Percentiles rank a stretch among this genome's conserved stretches.
Evolutionary conservation across 1,284 basidiomycete species (phyloP).

Genomic region (Cystobasidium pallidum): DNA sequence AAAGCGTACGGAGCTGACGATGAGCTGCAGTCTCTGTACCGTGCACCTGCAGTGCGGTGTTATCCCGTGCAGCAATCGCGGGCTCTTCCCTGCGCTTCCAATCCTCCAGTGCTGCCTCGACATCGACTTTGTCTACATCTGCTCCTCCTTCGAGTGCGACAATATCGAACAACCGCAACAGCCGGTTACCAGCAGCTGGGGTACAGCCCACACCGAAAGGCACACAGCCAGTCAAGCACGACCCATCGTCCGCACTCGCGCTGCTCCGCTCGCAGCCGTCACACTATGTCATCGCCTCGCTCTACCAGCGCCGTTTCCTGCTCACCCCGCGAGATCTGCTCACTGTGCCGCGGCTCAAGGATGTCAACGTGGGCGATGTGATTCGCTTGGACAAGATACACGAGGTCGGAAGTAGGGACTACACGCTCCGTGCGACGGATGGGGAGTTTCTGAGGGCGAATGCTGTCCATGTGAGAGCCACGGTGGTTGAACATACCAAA

Average conservation of each 20-base stretch:
- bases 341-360: constrained; percentile 83
- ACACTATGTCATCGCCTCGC: constrained; percentile 87
- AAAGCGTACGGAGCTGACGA: background rate
- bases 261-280: constrained; percentile 67
- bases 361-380: constrained; percentile 79
- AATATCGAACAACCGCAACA: background rate
- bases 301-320: constrained; percentile 84
- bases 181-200: background rate
- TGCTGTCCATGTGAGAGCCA: constrained; percentile 75
- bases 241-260: constrained; percentile 53
- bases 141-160: background rate
- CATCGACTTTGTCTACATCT: background rate
- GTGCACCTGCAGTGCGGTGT: constrained; percentile 14
- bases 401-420: constrained; percentile 93
- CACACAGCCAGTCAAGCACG: constrained; percentile 2
- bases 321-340: constrained; percentile 86
- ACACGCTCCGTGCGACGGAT: constrained; percentile 70
- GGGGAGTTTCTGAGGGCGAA: constrained; percentile 57
- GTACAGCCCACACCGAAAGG: constrained; percentile 4
- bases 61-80: background rate
- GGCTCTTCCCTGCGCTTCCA: background rate
- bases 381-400: constrained; percentile 83
- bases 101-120: constrained; percentile 3
- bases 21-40: background rate
- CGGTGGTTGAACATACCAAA: constrained; percentile 95